A percentile compares a stretch with the other conserved stretches of the same genome.
These are phyloP conservation scores for Apiospora marii DNA, from an alignment of 2,329 filamentous ascomycete species.

Conservation along the genomic window DNA sequence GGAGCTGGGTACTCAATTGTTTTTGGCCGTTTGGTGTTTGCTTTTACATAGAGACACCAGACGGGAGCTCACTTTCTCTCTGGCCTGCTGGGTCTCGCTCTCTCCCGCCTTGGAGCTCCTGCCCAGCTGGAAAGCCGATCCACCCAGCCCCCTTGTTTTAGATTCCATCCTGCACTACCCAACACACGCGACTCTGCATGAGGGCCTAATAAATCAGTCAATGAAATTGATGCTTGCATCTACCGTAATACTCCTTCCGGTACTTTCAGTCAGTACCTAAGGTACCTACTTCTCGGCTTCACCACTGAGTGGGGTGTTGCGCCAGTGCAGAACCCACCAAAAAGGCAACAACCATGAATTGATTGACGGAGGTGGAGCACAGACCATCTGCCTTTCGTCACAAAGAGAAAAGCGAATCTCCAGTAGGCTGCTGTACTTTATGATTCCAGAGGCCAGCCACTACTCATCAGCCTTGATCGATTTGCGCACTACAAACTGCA, in stretches of 20 bases:
- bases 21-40: constrained; percentile 4
- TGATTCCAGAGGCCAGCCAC: background rate
- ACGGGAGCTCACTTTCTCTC: background rate
- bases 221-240: background rate
- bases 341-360: background rate
- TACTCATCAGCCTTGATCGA: constrained; percentile 13
- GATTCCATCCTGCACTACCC: background rate
- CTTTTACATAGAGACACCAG: background rate
- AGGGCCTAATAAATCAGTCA: background rate
- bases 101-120: constrained; percentile 1
- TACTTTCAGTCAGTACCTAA: background rate
- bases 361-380: background rate
- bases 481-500: background rate
- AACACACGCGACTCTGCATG: background rate
- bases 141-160: constrained; percentile 23
- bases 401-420: constrained; percentile 14
- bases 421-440: background rate
- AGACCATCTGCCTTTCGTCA: background rate
- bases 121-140: background rate
- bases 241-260: background rate
- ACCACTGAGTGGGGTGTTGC: background rate
- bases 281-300: background rate
- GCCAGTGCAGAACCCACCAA: background rate
- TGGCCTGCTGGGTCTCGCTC: background rate
- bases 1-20: constrained; percentile 16